Evolutionary conservation across 495 filamentous ascomycete genomes (phyloP), one percentile per base, ranked within the genome.

Genomic region (Aspergillus bertholletiae): DNA sequence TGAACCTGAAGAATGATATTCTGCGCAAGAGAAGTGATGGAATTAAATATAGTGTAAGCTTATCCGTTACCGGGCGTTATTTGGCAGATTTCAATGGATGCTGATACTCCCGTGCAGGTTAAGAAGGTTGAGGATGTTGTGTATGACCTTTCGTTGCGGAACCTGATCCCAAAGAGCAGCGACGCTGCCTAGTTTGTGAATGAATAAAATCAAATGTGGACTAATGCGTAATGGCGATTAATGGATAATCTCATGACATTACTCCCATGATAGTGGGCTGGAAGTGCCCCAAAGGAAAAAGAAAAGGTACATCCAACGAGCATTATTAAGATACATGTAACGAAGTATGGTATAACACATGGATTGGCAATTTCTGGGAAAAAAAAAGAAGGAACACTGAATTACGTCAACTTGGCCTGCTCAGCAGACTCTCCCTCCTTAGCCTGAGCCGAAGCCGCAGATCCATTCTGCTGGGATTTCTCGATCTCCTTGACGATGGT

Each of bases 111-210:
- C 49, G 23, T 57, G 54, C 57, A 87, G 84, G 78, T 89, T 44
- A 97, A 97, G 79, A 96, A 96, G 73, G 90, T 96, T 34, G 94
- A 98, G 76, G 94, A 98, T 71, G 91, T 98, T 20, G 92, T 96
- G 17, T 98, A 98, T 63, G 94, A 98, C 66, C 76, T 98, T 26
- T 90, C 87, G 5, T 72, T 97, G 67, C 81, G 93, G 49, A 92
- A 93, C 61, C 69, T 97, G 55, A 78, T 96, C 20, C 85, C 89
- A 11, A 74, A 75, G 53, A 61, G 64, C 13, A 49, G 56, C 22
- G 55, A 56, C 22, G 47, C 60, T 22, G 64, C 59, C 35, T 68
- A 28, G 53, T 46, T 46, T 51, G 41, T 20, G 35, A 37, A n/a
- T n/a, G n/a, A n/a, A n/a, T n/a, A n/a, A n/a, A n/a, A n/a, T n/a